phyloP scores from a whole-genome alignment of 2,329 filamentous ascomycete species.

The Arachnopeziza araneosa region DNA sequence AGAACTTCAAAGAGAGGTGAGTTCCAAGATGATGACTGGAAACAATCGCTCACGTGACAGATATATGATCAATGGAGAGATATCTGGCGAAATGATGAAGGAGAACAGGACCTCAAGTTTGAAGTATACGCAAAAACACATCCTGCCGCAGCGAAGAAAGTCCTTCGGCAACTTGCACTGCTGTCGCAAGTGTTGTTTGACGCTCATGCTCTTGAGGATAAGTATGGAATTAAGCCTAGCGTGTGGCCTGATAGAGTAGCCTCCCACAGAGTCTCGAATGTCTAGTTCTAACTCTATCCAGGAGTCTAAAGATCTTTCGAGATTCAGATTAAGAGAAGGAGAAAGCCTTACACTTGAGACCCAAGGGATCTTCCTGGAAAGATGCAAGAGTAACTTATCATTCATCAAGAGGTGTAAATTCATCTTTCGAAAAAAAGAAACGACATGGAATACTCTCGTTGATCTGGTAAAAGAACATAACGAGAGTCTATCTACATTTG shows the following conservation, averaged over 20 bases:
- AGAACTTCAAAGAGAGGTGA: conserved; percentile 23
- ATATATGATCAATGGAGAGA: conserved; percentile 25
- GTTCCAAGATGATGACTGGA: conserved; percentile 1
- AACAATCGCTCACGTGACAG: conserved; percentile 17
- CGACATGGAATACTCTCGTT: conserved; percentile 17
- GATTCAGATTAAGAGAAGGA: conserved; percentile 17
- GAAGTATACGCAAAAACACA: conserved; percentile 21
- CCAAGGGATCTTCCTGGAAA: conserved; percentile 20
- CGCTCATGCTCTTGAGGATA: conserved; percentile 19
- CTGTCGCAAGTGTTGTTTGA: conserved; percentile 21
- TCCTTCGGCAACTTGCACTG: conserved; percentile 19
- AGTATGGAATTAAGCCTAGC: conserved; percentile 22
- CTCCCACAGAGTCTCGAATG: not conserved
- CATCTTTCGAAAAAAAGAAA: conserved; percentile 20
- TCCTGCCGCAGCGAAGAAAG: conserved; percentile 13
- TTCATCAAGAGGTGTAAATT: conserved; percentile 24
- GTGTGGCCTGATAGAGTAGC: conserved; percentile 18
- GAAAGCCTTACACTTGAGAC: conserved; percentile 21
- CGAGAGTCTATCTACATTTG: conserved; percentile 17
- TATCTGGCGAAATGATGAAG: conserved; percentile 21
- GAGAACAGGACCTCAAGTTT: conserved; percentile 20
- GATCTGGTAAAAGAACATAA: conserved; percentile 20
- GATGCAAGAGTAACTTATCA: conserved; percentile 20
- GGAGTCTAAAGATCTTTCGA: conserved; percentile 23
- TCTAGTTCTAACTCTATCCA: conserved; percentile 1